phyloP scores from a whole-genome alignment of 139 green algal species.

The Chlorella sorokiniana region DNA sequence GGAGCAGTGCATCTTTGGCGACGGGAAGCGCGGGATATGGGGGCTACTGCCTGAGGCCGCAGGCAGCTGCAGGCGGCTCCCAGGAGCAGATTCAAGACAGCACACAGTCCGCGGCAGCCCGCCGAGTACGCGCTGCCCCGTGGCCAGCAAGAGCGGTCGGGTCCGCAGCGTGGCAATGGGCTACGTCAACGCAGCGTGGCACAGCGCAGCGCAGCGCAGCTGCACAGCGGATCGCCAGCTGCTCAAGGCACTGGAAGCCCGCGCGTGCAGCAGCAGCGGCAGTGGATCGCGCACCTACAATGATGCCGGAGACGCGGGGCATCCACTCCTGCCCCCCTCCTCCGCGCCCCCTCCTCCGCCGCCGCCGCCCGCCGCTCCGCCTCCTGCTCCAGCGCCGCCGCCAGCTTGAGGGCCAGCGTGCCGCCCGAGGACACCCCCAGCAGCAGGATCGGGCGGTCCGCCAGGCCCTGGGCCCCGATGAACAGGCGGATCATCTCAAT shows the following conservation, averaged over 20 bases:
- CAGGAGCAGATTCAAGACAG: no score
- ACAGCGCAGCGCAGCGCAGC: no score
- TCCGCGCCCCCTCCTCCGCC: background rate
- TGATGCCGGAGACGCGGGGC: conserved; percentile 8
- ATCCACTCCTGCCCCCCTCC: background rate
- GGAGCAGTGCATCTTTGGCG: background rate
- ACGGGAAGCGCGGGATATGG: no score
- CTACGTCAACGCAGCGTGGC: no score
- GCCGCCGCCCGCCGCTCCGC: background rate
- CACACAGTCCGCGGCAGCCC: no score
- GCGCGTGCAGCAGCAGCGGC: background rate
- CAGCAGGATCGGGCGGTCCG: background rate
- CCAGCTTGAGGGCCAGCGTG: conserved; percentile 7
- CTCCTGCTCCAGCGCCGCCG: background rate
- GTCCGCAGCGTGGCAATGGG: no score
- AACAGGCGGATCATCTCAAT: background rate
- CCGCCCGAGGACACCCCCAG: conserved; percentile 22
- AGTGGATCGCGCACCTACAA: background rate
- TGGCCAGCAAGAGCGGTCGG: no score
- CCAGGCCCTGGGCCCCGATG: background rate
- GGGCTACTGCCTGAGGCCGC: no score
- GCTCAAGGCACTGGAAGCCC: background rate
- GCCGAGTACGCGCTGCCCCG: no score
- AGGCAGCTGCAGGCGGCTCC: no score
- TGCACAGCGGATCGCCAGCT: no score